Base-by-base conservation (phyloP, 768 basidiomycete genomes). In the Leccinum olivaceopallidum region DNA sequence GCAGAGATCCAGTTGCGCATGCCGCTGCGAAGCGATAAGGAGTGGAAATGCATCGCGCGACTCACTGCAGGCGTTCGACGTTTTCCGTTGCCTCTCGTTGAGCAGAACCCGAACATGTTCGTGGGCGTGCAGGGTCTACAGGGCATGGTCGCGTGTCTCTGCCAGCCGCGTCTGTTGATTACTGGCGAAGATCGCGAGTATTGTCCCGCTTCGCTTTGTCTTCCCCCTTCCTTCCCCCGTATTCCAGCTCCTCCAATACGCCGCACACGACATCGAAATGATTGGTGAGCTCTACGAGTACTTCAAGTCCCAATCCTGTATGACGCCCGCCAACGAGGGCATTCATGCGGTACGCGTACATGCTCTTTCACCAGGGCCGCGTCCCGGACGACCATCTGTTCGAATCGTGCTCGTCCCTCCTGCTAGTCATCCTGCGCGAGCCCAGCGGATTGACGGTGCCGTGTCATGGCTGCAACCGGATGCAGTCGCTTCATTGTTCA, bases 201-300 rank as follows among this genome's bases (percentile, higher is more conserved):
- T 5, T 12, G 2, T 14, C 39, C n/a, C 22, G 22, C 13, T 12
- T 42, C 13, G 10, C 22, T 47, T 24, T 9, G 9, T 22, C 22
- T 22, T n/a, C 13, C 9, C 34, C 28, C 30, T 39, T 5, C 6
- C 1, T 32, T 32, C 30, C 22, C 5, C 4, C 42, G 20, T 67
- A 5, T 44, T 70, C 1, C 67, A 70, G 14, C 72, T 80, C 42
- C 69, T 79, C 26, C 67, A 69, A 18, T 81, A 81, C 42, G 79
- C 80, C 3, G 77, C 78, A 6, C 74, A 76, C 60, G 80, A 81
- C 65, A 75, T 80, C 48, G 69, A 71, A 32, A 70, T 79, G 60
- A 76, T 81, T 57, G 70, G 66, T 12, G 60, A 67, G 2, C 70
- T 81, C 32, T 76, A 77, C 64, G 66, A 69, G 6, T 64, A 74